Conservation (phyloP, 208 protist genomes). For the Trypanosoma conorhini region DNA sequence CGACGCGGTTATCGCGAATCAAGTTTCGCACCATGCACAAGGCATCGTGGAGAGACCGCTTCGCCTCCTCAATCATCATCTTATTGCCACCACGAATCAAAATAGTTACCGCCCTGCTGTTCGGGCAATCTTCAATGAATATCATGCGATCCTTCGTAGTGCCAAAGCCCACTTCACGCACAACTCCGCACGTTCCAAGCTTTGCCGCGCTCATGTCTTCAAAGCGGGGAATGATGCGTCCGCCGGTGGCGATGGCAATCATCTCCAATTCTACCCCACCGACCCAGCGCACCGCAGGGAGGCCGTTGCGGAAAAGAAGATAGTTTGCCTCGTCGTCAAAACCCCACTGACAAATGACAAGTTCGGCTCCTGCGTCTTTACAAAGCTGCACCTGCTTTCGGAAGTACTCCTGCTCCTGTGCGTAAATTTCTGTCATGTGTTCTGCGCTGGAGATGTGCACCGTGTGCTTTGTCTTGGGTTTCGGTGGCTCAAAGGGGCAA, state of each 20-base stretch:
- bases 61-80: constrained; percentile 99
- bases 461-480: constrained; percentile 99
- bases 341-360: constrained; percentile 99
- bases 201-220: constrained; percentile 98
- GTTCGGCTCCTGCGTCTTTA: constrained; percentile 97
- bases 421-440: constrained; percentile 96
- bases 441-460: constrained; percentile 96
- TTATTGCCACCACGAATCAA: constrained; percentile 99
- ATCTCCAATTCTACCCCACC: constrained; percentile 99
- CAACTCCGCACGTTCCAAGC: constrained; percentile 93
- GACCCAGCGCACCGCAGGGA: constrained; percentile 99
- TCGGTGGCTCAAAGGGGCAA: constrained; percentile 99
- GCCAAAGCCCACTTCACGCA: constrained; percentile 95
- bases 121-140: constrained; percentile 99
- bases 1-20: constrained; percentile 98
- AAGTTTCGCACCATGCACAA: constrained; percentile 99
- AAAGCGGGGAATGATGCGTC: constrained; percentile 99
- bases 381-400: constrained; percentile 88
- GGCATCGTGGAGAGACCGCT: constrained; percentile 99
- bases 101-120: constrained; percentile 99
- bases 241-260: constrained; percentile 99
- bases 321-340: constrained; percentile 99
- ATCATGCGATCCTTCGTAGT: constrained; percentile 99
- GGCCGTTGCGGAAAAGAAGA: constrained; percentile 98
- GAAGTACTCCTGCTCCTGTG: constrained; percentile 99